Base-by-base conservation (phyloP, 116 monocot species). In the Iris pallida region DNA sequence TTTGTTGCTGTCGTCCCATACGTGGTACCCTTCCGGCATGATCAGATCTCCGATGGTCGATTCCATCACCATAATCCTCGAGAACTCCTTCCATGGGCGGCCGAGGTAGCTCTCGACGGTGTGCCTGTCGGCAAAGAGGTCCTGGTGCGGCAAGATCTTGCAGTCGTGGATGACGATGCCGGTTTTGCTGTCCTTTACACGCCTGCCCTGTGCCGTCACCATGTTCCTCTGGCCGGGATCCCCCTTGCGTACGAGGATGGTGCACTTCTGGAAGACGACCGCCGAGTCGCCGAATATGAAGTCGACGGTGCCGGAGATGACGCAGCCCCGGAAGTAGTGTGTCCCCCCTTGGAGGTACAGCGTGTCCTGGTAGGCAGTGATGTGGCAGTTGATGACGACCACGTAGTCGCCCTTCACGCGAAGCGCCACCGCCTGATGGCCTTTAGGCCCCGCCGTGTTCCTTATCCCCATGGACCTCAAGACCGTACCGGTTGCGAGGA, bases 161-260 rank as follows among this genome's bases (percentile, higher is more conserved):
- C 88, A 88, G 71, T 88, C 86, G 41, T 95, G 95, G 67, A 95
- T 83, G 41, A 95, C 90, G 55, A 95, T 8, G 4, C 75, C 95
- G 18, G 79, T 88, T 5, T 19, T 45, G 64, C 79, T 71, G 11
- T 76, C 59, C 16, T 43, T 53, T 42, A 78, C 68, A 0, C 53
- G 53, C 3, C 80, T 49, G 0, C 91, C 95, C 4, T 83, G 77
- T 17, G 95, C 95, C 5, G 95, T 95, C 10, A 95, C 78, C 11
- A 71, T 82, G 89, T 79, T 81, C 63, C 80, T 56, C 64, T 93
- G 93, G 71, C 75, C 76, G 65, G 83, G 82, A 80, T 82, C 58
- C 6, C 89, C 89, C 11, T 77, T 66, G 4, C 93, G 79, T 18
- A 89, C 75, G 61, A 89, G 73, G 71, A 93, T 72, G 53, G 84